These are phyloP conservation scores for Nakaseomyces sp. DNA, from an alignment of 1,139 yeast species.

Conservation along the genomic window DNA sequence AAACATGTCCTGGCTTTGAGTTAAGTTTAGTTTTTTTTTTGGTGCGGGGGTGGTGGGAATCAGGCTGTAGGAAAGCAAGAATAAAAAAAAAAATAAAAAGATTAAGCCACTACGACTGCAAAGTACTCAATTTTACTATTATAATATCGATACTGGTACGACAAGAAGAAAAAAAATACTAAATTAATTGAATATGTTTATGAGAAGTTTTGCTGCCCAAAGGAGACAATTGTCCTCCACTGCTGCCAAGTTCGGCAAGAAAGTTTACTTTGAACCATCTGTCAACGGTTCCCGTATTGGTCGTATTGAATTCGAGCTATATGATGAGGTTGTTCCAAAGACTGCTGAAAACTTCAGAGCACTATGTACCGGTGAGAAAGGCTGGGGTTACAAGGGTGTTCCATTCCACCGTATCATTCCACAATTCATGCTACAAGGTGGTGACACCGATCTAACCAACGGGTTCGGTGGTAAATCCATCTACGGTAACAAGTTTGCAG, in stretches of 20 bases:
- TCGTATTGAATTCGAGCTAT: constrained; percentile 67
- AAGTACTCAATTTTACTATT: too few species aligned
- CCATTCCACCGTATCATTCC: constrained; percentile 93
- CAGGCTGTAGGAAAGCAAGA: too few species aligned
- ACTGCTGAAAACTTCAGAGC: constrained; percentile 75
- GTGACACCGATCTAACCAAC: constrained; percentile 86
- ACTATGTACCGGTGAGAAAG: constrained; percentile 52
- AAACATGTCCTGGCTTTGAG: too few species aligned
- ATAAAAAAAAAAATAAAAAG: too few species aligned
- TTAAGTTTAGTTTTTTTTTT: too few species aligned
- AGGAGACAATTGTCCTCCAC: constrained; percentile 25
- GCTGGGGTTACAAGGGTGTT: constrained; percentile 69
- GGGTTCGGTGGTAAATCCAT: constrained; percentile 96
- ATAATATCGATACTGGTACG: too few species aligned
- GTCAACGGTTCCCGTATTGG: constrained; percentile 72
- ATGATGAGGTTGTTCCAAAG: constrained; percentile 85
- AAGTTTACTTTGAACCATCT: constrained; percentile 78
- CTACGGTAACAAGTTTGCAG: constrained; percentile 81
- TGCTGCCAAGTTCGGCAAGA: constrained; percentile 34
- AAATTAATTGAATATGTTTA: not conserved
- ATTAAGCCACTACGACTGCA: too few species aligned
- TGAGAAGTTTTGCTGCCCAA: constrained; percentile 1
- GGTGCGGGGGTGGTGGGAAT: too few species aligned
- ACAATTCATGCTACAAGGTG: constrained; percentile 94
- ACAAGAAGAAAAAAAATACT: too few species aligned